These are phyloP conservation scores for Vaccinium darrowii DNA, from an alignment of 148 eudicot species.

Conservation along the genomic window DNA sequence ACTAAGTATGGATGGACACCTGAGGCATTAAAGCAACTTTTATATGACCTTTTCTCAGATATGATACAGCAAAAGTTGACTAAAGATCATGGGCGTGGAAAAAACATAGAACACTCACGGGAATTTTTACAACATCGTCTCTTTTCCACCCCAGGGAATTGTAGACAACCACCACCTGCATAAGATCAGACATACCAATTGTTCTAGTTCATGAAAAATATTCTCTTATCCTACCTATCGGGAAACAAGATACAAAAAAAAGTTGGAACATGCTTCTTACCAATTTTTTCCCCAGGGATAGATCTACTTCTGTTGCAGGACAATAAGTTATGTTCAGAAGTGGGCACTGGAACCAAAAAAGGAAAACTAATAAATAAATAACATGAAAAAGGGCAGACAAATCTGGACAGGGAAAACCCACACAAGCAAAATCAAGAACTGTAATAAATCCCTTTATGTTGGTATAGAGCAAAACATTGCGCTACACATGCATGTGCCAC, in stretches of 20 bases:
- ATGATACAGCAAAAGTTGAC: background rate
- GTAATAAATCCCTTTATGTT: background rate
- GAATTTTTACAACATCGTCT: constrained; percentile 67
- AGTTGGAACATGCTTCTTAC: constrained; percentile 34
- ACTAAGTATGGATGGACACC: background rate
- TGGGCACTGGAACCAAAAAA: constrained; percentile 66
- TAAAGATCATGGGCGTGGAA: constrained; percentile 3
- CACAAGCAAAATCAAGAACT: background rate
- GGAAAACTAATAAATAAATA: background rate
- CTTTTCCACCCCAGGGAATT: constrained; percentile 94
- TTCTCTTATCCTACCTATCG: background rate
- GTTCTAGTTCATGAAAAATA: background rate
- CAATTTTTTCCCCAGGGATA: constrained; percentile 68
- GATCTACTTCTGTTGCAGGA: constrained; percentile 77
- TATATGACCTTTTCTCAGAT: background rate
- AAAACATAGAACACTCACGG: constrained; percentile 53
- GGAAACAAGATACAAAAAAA: background rate
- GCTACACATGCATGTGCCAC: background rate
- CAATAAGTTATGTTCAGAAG: constrained; percentile 87
- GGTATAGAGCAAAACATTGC: background rate
- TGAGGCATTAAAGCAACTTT: background rate
- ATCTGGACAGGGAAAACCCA: background rate
- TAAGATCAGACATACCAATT: constrained; percentile 7
- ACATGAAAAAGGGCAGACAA: background rate
- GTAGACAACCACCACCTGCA: constrained; percentile 74